Evolutionary conservation across 306 rosid species (phyloP).

Genomic region (Cucurbita moschata): DNA sequence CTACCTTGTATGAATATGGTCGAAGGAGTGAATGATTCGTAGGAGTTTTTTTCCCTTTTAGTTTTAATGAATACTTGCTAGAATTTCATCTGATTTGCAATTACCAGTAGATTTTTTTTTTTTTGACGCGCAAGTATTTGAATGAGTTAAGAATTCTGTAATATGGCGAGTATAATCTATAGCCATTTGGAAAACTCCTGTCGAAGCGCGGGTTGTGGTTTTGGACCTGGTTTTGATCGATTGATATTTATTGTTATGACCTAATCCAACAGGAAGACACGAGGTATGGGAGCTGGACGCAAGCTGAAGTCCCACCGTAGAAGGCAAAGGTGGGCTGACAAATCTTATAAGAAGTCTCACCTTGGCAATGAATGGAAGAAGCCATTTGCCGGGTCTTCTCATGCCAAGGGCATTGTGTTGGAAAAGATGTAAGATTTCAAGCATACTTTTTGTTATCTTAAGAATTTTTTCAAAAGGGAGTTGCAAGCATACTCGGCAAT

Average conservation of each 20-base stretch:
- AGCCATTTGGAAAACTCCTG: neutral
- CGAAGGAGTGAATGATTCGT: neutral
- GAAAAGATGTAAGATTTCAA: conserved; percentile 32
- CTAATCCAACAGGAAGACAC: conserved; percentile 39
- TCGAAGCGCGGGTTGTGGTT: neutral
- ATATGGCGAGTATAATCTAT: neutral
- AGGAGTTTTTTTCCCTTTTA: neutral
- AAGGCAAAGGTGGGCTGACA: conserved; percentile 11
- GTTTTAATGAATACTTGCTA: neutral
- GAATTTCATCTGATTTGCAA: neutral
- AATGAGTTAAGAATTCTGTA: neutral
- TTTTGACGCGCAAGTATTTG: neutral
- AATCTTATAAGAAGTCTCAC: conserved; percentile 3
- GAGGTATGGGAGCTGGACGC: conserved; percentile 78
- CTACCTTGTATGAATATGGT: neutral
- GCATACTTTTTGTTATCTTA: neutral
- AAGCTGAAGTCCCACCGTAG: conserved; percentile 9
- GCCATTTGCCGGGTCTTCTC: conserved; percentile 82
- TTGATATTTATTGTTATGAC: neutral
- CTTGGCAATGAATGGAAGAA: conserved; percentile 79
- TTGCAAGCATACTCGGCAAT: too few relatives aligned
- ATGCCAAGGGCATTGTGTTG: conserved; percentile 72
- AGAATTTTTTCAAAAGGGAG: neutral
- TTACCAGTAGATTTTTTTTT: neutral
- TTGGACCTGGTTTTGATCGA: neutral